Conservation (phyloP, 1,284 basidiomycete species). For the Bondarzewia mesenterica region DNA sequence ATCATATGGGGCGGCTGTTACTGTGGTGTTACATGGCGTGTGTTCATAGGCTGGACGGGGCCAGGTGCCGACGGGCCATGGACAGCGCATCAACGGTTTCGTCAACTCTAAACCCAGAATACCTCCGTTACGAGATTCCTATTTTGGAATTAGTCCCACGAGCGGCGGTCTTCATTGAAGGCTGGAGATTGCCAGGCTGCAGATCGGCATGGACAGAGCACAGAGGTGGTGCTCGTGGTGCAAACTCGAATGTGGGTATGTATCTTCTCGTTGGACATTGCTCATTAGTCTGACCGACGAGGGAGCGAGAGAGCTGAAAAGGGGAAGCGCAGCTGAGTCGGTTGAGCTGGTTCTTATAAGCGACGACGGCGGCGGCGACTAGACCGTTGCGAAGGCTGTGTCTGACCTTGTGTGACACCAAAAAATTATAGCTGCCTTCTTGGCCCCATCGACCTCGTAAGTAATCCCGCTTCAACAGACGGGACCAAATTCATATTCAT, state of each 20-base stretch:
- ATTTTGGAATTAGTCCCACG: background rate
- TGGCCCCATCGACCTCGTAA: too few species aligned
- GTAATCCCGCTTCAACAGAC: background rate
- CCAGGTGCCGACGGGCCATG: background rate
- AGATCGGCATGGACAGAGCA: slow-evolving; percentile 1
- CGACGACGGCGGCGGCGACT: background rate
- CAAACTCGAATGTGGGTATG: too few species aligned
- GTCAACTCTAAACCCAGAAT: background rate
- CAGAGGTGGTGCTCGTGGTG: too few species aligned
- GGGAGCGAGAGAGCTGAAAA: too few species aligned
- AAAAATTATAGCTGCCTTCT: background rate
- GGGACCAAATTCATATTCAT: background rate
- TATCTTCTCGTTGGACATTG: too few species aligned
- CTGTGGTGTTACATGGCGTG: background rate
- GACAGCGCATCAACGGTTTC: background rate
- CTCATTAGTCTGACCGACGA: too few species aligned
- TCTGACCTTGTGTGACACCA: background rate
- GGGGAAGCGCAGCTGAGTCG: background rate
- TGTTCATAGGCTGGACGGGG: background rate
- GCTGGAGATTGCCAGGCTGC: background rate
- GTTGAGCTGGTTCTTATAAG: background rate
- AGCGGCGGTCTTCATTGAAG: background rate
- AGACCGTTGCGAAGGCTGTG: background rate
- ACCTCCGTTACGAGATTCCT: background rate
- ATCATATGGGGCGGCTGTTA: too few species aligned